Evolutionary conservation across 176 grass and related monocot genomes (phyloP), one percentile per base, ranked within the genome.

Genomic region (Echinochloa phyllopogon): DNA sequence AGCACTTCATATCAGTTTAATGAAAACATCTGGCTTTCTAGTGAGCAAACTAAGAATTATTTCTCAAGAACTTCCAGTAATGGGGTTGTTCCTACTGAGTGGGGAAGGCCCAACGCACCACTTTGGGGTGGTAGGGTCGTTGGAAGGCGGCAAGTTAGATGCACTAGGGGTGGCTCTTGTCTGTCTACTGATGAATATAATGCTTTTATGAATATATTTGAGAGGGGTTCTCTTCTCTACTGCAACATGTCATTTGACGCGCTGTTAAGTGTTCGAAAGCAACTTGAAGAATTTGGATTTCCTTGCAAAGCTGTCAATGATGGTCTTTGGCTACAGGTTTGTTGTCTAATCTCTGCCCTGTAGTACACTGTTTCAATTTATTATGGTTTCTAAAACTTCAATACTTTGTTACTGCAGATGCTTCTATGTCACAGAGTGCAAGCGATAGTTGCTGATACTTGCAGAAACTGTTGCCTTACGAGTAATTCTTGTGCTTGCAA

Each of bases 171-270:
- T 41, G 72, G 77, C 44, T 90, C 93, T 74, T 88, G 83, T 82
- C 79, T 99, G 67, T 87, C 84, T 89, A 77, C 76, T 78, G 96
- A 99, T 75, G 96, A 96, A 80, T 96, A 89, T 49, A 91, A 91
- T 74, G 81, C 93, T 21, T 99, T 99, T 82, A 89, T 96, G 83
- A 99, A 99, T 89, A 96, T 99, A 86, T 99, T 94, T 80, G 96
- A 99, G 88, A 91, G 88, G 42, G 93, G 91, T 63, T 99, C 93
- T 83, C 96, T 99, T 92, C 89, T 99, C 50, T 99, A 99, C 51
- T 99, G 93, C 76, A 99, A 96, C 71, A 99, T 99, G 96, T 96
- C 93, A 5, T 99, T 99, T 86, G 96, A 99, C 78, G 91, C 96
- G 17, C 53, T 99, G 52, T 82, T 99, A 85, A 94, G 84, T 66